Evolutionary conservation across 495 filamentous ascomycete species (phyloP).

Genomic region (Penicillium salamii): DNA sequence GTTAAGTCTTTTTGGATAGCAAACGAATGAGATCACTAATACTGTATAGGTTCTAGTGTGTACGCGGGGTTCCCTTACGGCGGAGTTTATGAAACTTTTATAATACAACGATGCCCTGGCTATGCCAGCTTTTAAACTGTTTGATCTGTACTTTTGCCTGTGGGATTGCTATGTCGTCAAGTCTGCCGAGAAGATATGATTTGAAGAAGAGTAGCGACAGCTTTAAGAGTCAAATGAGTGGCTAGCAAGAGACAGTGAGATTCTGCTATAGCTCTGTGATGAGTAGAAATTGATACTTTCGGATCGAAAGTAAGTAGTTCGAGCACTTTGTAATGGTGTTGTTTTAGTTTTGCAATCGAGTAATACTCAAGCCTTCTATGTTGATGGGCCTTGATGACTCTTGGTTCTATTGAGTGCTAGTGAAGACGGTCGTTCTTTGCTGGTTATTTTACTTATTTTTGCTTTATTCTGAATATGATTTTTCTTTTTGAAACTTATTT

Average conservation of each 20-base stretch:
- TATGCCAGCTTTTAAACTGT: background rate
- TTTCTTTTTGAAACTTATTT: background rate
- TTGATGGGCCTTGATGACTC: slow-evolving; percentile 1
- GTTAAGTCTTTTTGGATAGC: background rate
- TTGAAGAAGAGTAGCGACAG: background rate
- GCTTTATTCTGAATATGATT: background rate
- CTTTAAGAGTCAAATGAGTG: slow-evolving; percentile 2
- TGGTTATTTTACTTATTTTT: background rate
- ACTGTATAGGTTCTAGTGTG: background rate
- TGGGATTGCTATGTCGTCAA: background rate
- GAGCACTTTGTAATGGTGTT: background rate
- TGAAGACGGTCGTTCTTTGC: background rate
- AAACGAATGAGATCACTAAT: background rate
- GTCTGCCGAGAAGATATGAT: slow-evolving; percentile 1
- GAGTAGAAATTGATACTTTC: background rate
- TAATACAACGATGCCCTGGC: background rate
- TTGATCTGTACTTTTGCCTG: slow-evolving; percentile 1
- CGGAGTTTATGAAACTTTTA: background rate
- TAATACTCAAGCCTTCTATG: background rate
- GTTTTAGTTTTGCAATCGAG: slow-evolving; percentile 2
- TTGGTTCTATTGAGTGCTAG: background rate
- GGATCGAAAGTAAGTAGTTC: slow-evolving; percentile 1
- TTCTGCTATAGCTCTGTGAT: slow-evolving; percentile 1
- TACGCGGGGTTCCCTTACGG: background rate
- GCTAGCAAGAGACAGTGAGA: slow-evolving; percentile 6